Evolutionary conservation across 441 rosid species (phyloP).

Genomic region (Viola pubescens): DNA sequence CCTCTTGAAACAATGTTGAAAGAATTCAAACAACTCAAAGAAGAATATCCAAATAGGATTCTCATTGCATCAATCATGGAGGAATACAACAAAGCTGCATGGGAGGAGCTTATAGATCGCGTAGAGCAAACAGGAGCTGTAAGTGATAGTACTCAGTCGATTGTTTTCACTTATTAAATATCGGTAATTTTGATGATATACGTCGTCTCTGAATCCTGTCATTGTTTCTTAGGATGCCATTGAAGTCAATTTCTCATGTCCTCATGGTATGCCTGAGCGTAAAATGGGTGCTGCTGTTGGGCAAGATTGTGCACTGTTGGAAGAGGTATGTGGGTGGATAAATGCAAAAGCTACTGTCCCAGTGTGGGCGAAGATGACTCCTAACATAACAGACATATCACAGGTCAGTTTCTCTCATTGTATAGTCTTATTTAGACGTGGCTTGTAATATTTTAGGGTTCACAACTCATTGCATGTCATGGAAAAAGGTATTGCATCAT

Average conservation of each 20-base stretch:
- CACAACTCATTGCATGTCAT: not conserved
- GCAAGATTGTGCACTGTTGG: constrained; percentile 73
- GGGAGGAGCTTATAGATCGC: constrained; percentile 96
- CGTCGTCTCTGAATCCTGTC: constrained; percentile 1
- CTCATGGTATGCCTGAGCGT: constrained; percentile 98
- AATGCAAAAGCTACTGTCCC: constrained; percentile 93
- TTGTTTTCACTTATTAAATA: not conserved
- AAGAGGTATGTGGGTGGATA: constrained; percentile 91
- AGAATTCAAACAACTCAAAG: constrained; percentile 71
- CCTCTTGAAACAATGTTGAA: constrained; percentile 89
- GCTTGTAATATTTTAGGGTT: constrained; percentile 1
- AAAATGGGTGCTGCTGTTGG: constrained; percentile 98
- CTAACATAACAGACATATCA: constrained; percentile 89
- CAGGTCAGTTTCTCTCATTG: constrained; percentile 35
- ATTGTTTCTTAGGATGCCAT: constrained; percentile 61
- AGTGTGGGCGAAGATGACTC: constrained; percentile 99
- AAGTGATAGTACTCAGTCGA: constrained; percentile 24
- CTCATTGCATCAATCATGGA: constrained; percentile 96
- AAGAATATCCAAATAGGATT: constrained; percentile 80
- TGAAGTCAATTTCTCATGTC: constrained; percentile 92
- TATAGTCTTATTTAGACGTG: not conserved
- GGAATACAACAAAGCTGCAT: constrained; percentile 73
- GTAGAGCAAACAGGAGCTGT: constrained; percentile 94
- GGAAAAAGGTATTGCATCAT: not conserved
- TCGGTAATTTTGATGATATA: not conserved